Evolutionary conservation across 2,329 filamentous ascomycete species (phyloP).

Genomic region (Penicillium hesseltinei): DNA sequence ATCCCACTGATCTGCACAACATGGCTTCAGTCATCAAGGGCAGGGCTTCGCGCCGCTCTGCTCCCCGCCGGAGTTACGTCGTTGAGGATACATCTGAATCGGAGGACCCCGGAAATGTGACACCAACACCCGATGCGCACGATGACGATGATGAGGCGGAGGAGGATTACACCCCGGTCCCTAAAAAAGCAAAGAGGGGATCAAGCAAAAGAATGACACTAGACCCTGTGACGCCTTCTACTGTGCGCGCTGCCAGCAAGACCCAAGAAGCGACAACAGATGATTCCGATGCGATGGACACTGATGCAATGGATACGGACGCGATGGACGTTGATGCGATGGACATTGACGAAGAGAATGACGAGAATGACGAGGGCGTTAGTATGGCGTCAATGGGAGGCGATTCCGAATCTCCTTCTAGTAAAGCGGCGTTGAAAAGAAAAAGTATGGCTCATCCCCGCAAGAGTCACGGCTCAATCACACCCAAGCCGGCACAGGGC

Average conservation of each 20-base stretch:
- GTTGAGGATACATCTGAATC: constrained; percentile 78
- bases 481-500: constrained; percentile 39
- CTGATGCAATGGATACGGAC: constrained; percentile 53
- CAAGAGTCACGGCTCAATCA: constrained; percentile 44
- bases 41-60: constrained; percentile 60
- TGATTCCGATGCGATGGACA: constrained; percentile 59
- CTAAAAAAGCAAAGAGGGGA: constrained; percentile 58
- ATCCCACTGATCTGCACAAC: constrained; percentile 20
- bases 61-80: constrained; percentile 68
- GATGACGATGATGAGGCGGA: constrained; percentile 59
- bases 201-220: constrained; percentile 55
- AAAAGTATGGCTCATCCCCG: constrained; percentile 55
- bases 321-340: constrained; percentile 52
- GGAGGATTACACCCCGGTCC: constrained; percentile 77
- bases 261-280: constrained; percentile 48
- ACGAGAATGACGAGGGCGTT: constrained; percentile 27
- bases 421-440: constrained; percentile 65
- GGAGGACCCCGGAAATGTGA: constrained; percentile 55
- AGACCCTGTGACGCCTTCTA: constrained; percentile 47
- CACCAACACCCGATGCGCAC: constrained; percentile 41
- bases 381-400: constrained; percentile 39
- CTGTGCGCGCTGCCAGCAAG: constrained; percentile 30
- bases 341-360: constrained; percentile 28
- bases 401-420: constrained; percentile 55
- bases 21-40: constrained; percentile 45